Evolutionary conservation across 2,329 filamentous ascomycete genomes (phyloP).

Genomic region (Xylariaceae sp.): DNA sequence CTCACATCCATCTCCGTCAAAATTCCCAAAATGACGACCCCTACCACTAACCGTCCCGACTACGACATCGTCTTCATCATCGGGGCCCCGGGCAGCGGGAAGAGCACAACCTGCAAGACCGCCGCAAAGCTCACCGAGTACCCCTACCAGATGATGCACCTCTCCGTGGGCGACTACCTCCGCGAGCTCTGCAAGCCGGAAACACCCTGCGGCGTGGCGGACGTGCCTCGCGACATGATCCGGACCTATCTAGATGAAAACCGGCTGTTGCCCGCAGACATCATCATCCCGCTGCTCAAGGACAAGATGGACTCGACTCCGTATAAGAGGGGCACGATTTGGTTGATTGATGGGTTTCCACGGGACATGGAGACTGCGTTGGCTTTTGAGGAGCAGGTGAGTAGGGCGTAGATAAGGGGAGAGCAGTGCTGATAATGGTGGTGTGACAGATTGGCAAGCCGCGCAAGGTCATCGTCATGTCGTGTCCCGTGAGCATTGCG

Average conservation of each 20-base stretch:
- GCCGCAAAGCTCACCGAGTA: background rate
- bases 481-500: constrained; percentile 12
- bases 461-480: constrained; percentile 14
- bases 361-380: constrained; percentile 19
- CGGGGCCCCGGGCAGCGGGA: constrained; percentile 23
- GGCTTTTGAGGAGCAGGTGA: constrained; percentile 21
- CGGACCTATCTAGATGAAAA: constrained; percentile 8
- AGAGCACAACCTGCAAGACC: constrained; percentile 21
- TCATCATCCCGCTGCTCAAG: constrained; percentile 16
- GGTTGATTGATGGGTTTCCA: constrained; percentile 25
- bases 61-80: constrained; percentile 21
- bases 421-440: background rate
- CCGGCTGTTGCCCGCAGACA: constrained; percentile 15
- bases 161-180: constrained; percentile 21
- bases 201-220: background rate
- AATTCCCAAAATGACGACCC: constrained; percentile 5
- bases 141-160: constrained; percentile 5
- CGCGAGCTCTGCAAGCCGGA: constrained; percentile 12
- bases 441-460: constrained; percentile 17
- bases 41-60: background rate
- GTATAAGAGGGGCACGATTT: background rate
- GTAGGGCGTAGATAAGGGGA: background rate
- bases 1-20: background rate
- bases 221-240: constrained; percentile 8
- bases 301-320: constrained; percentile 9